Evolutionary conservation across 768 basidiomycete genomes (phyloP).

Genomic region (Pleurotus djamor): DNA sequence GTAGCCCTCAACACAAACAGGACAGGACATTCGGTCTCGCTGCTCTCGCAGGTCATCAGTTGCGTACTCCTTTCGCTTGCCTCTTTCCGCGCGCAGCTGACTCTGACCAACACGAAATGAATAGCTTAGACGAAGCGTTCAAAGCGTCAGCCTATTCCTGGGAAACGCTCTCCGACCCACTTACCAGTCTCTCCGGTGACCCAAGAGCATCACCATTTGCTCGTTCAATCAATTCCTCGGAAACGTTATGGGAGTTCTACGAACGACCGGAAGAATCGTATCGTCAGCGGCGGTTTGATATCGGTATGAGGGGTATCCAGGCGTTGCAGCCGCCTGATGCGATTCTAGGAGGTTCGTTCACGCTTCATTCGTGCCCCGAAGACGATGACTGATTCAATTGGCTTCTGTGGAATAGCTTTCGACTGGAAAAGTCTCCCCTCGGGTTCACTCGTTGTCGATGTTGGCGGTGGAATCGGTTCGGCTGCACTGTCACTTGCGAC

Average conservation of each 20-base stretch:
- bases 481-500: slow-evolving; percentile 18
- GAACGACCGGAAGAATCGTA: slow-evolving; percentile 12
- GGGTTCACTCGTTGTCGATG: slow-evolving; percentile 44
- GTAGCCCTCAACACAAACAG: slow-evolving; percentile 13
- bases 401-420: slow-evolving; percentile 29
- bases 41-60: slow-evolving; percentile 22
- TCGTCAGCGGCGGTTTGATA: slow-evolving; percentile 16
- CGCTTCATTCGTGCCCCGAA: not conserved
- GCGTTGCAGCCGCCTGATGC: slow-evolving; percentile 14
- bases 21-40: slow-evolving; percentile 18
- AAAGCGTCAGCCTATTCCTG: slow-evolving; percentile 26
- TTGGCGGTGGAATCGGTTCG: slow-evolving; percentile 51
- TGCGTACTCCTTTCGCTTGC: not conserved
- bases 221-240: slow-evolving; percentile 15
- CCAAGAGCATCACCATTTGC: slow-evolving; percentile 19
- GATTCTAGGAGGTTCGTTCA: slow-evolving; percentile 11
- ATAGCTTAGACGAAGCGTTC: slow-evolving; percentile 26
- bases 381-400: not conserved
- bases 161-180: slow-evolving; percentile 26
- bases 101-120: not conserved
- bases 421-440: slow-evolving; percentile 38
- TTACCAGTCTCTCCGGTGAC: slow-evolving; percentile 19
- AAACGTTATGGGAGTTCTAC: slow-evolving; percentile 16
- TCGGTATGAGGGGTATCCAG: slow-evolving; percentile 18
- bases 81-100: not conserved